Evolutionary conservation across 805 yeast genomes (phyloP).

Genomic region (Nakazawaea siamensis): DNA sequence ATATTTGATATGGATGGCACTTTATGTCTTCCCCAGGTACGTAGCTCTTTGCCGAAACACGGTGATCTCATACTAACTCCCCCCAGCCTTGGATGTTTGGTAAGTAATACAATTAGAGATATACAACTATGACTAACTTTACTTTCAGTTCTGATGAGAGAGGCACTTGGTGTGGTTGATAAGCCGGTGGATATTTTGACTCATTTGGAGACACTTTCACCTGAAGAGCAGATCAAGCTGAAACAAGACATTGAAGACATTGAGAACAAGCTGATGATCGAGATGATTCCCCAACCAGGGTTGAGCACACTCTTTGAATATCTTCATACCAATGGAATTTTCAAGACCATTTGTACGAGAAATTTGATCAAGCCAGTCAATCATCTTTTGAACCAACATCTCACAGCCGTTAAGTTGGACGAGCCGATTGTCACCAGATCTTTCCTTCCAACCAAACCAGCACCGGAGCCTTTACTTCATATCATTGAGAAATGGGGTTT

Average conservation of each 20-base stretch:
- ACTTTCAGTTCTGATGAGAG: slow-evolving; percentile 43
- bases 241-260: slow-evolving; percentile 37
- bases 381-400: slow-evolving; percentile 35
- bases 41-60: slow-evolving; percentile 11
- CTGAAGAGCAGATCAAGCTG: slow-evolving; percentile 32
- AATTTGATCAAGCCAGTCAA: slow-evolving; percentile 47
- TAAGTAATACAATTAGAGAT: slow-evolving; percentile 9
- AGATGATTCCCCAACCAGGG: slow-evolving; percentile 45
- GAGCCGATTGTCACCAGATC: slow-evolving; percentile 55
- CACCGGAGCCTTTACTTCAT: slow-evolving; percentile 52
- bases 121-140: neutral
- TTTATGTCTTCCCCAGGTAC: slow-evolving; percentile 50
- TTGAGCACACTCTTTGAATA: slow-evolving; percentile 30
- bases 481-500: slow-evolving; percentile 43
- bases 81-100: slow-evolving; percentile 21
- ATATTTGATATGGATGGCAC: slow-evolving; percentile 83
- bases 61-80: neutral
- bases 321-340: slow-evolving; percentile 21
- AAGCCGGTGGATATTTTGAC: slow-evolving; percentile 43
- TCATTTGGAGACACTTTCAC: slow-evolving; percentile 35
- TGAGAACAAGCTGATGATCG: slow-evolving; percentile 56
- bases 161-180: slow-evolving; percentile 40
- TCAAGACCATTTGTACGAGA: slow-evolving; percentile 56
- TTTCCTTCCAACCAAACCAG: slow-evolving; percentile 62
- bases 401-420: slow-evolving; percentile 28